Evolutionary conservation across 768 basidiomycete species (phyloP).

Genomic region (Boletus barrowsii): DNA sequence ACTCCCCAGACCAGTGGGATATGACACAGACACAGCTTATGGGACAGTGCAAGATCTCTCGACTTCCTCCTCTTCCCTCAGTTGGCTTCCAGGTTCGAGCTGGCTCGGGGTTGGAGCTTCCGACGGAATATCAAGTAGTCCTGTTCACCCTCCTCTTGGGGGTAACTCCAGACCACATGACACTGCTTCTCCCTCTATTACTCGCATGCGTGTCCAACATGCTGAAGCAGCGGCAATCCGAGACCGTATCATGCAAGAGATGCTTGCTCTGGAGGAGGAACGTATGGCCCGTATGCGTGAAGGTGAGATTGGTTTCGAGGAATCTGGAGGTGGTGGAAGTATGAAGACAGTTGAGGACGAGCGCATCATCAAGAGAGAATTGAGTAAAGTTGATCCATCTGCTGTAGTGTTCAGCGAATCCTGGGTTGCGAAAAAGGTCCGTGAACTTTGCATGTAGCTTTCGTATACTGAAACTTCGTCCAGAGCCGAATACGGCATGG

Average conservation of each 20-base stretch:
- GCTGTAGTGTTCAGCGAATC: slow-evolving; percentile 95
- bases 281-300: slow-evolving; percentile 92
- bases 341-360: slow-evolving; percentile 85
- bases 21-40: slow-evolving; percentile 1
- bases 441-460: slow-evolving; percentile 5
- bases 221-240: slow-evolving; percentile 88
- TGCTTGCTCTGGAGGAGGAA: slow-evolving; percentile 95
- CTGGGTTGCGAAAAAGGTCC: slow-evolving; percentile 89
- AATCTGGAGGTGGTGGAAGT: slow-evolving; percentile 41
- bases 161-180: slow-evolving; percentile 24
- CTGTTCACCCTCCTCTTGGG: slow-evolving; percentile 32
- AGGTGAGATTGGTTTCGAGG: slow-evolving; percentile 57
- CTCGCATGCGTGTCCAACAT: slow-evolving; percentile 71
- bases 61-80: slow-evolving; percentile 30
- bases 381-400: slow-evolving; percentile 94
- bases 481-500: slow-evolving; percentile 83
- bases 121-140: slow-evolving; percentile 22
- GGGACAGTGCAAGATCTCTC: slow-evolving; percentile 10
- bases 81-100: slow-evolving; percentile 55
- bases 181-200: slow-evolving; percentile 31
- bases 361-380: slow-evolving; percentile 85
- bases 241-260: slow-evolving; percentile 97
- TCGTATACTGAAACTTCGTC: slow-evolving; percentile 1
- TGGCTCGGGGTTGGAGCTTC: slow-evolving; percentile 39
- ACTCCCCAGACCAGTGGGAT: slow-evolving; percentile 12